Conservation (phyloP, 2,329 filamentous ascomycete species). For the Fusarium circinatum region DNA sequence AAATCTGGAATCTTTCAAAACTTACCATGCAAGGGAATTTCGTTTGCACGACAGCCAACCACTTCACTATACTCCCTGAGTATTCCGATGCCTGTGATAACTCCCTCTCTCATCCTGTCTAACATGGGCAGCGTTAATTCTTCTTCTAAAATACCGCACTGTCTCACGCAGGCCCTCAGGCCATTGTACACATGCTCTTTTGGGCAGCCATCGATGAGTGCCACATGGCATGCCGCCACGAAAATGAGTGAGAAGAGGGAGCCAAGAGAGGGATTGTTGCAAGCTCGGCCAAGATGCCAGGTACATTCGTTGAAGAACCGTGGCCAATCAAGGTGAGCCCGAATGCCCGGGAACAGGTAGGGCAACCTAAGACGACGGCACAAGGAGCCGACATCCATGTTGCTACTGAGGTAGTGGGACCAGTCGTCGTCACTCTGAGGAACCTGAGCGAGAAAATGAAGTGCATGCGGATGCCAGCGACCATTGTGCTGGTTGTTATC, state of each 20-base stretch:
- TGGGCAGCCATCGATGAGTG: constrained; percentile 6
- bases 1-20: neutral
- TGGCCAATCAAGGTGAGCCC: neutral
- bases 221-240: constrained; percentile 24
- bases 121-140: constrained; percentile 13
- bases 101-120: constrained; percentile 13
- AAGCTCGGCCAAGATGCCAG: neutral
- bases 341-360: neutral
- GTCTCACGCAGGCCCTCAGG: constrained; percentile 3
- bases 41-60: constrained; percentile 24
- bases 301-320: constrained; percentile 16
- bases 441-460: constrained; percentile 14
- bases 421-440: constrained; percentile 18
- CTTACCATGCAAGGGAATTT: constrained; percentile 28
- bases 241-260: constrained; percentile 27
- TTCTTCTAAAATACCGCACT: constrained; percentile 9
- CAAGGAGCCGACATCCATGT: constrained; percentile 1
- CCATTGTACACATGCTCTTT: neutral
- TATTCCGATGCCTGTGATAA: constrained; percentile 17
- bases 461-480: constrained; percentile 16
- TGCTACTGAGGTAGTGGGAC: constrained; percentile 17
- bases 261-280: neutral
- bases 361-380: constrained; percentile 11
- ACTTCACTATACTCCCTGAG: constrained; percentile 8
- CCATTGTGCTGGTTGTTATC: neutral